Evolutionary conservation across 805 yeast species (phyloP).

Genomic region (Metschnikowia vanudenii): DNA sequence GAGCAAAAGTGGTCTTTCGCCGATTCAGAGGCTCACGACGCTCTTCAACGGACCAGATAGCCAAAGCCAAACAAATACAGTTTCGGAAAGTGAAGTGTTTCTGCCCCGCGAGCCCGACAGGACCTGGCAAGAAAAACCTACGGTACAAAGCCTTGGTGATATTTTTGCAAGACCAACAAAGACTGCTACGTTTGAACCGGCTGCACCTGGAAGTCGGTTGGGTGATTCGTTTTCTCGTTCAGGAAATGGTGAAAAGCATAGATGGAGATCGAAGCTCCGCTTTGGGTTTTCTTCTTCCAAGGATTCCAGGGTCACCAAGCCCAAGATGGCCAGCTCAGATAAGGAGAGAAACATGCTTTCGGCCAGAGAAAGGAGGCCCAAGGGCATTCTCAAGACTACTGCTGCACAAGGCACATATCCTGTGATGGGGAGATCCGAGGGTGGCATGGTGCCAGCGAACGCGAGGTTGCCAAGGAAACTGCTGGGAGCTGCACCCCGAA

Average conservation of each 20-base stretch:
- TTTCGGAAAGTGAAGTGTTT: constrained; percentile 7
- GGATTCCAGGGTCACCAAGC: constrained; percentile 7
- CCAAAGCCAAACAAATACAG: constrained; percentile 4
- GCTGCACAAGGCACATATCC: not conserved
- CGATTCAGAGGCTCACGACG: constrained; percentile 9
- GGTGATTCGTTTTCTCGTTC: not conserved
- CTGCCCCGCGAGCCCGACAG: constrained; percentile 9
- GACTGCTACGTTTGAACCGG: not conserved
- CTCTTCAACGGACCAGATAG: constrained; percentile 6
- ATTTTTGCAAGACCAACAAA: constrained; percentile 1
- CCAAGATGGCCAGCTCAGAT: not conserved
- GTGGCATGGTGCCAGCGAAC: not conserved
- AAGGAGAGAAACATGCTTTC: not conserved
- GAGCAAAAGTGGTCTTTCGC: constrained; percentile 1
- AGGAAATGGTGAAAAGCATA: not conserved
- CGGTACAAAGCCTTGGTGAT: constrained; percentile 11
- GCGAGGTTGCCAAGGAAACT: not conserved
- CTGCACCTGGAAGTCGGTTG: not conserved
- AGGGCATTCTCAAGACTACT: constrained; percentile 7
- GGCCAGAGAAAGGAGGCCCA: constrained; percentile 1
- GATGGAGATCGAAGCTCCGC: constrained; percentile 2
- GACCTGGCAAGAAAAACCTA: constrained; percentile 7
- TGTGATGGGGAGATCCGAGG: constrained; percentile 2
- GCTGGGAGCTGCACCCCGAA: constrained; percentile 1
- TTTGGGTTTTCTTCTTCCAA: constrained; percentile 5